phyloP scores from a whole-genome alignment of 164 flowering plant genomes.

The Cinnamomum chago region DNA sequence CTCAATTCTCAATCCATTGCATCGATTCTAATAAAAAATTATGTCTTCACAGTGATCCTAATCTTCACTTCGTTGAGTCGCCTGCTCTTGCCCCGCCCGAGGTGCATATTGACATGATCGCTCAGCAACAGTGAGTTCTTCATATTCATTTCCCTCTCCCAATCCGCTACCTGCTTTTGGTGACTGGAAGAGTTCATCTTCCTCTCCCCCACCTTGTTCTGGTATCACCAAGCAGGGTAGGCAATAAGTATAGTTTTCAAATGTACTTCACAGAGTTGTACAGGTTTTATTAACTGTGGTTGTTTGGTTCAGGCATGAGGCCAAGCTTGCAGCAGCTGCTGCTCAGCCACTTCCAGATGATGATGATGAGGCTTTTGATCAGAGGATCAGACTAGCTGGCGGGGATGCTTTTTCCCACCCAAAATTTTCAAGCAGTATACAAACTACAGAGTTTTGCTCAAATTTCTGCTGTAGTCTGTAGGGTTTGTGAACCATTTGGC shows the following conservation, averaged over 20 bases:
- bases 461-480: too few relatives aligned
- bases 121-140: slow-evolving; percentile 17
- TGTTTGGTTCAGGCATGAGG: slow-evolving; percentile 21
- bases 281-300: background rate
- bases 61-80: slow-evolving; percentile 23
- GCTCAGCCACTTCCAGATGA: slow-evolving; percentile 33
- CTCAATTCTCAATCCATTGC: too few relatives aligned
- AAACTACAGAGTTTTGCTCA: too few relatives aligned
- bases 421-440: background rate
- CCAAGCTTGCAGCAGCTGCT: slow-evolving; percentile 19
- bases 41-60: too few relatives aligned
- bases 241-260: too few relatives aligned
- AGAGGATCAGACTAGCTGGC: background rate
- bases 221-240: too few relatives aligned
- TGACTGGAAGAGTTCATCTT: background rate
- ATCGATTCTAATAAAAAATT: too few relatives aligned
- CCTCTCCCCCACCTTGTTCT: too few relatives aligned
- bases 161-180: background rate
- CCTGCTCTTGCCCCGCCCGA: slow-evolving; percentile 29
- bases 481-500: too few relatives aligned
- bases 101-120: slow-evolving; percentile 23
- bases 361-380: slow-evolving; percentile 28
- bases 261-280: too few relatives aligned
- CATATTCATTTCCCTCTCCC: background rate
- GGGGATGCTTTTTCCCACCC: background rate